Conservation (phyloP, 2,329 filamentous ascomycete genomes). For the Ascochyta viciae-villosae region DNA sequence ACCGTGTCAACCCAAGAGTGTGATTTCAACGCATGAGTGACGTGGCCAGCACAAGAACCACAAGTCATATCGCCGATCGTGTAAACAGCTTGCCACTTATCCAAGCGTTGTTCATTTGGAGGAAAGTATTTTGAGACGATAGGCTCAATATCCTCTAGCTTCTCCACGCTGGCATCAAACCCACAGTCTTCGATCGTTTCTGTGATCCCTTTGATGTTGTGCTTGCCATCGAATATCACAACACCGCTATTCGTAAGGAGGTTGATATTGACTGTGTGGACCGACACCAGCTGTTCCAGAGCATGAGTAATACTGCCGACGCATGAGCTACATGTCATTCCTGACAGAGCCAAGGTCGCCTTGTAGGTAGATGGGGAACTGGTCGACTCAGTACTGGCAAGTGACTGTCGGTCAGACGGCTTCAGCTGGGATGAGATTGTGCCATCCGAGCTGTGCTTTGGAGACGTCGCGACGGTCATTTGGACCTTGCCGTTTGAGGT, state of each 20-base stretch:
- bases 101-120: slow-evolving; percentile 17
- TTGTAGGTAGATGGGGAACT: slow-evolving; percentile 23
- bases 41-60: slow-evolving; percentile 60
- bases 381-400: slow-evolving; percentile 28
- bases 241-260: slow-evolving; percentile 60
- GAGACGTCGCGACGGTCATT: slow-evolving; percentile 18
- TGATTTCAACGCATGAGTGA: slow-evolving; percentile 57
- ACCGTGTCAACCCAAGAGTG: slow-evolving; percentile 56
- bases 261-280: slow-evolving; percentile 58
- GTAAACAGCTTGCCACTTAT: slow-evolving; percentile 53
- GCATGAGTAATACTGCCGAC: slow-evolving; percentile 59
- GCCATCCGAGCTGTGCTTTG: slow-evolving; percentile 24
- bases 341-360: slow-evolving; percentile 59
- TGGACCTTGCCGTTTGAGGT: slow-evolving; percentile 23
- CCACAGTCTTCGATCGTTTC: slow-evolving; percentile 59
- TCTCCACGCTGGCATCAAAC: slow-evolving; percentile 51
- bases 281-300: slow-evolving; percentile 56
- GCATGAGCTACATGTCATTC: slow-evolving; percentile 69
- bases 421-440: slow-evolving; percentile 14
- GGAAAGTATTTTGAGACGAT: background rate
- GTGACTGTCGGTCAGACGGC: slow-evolving; percentile 17
- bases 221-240: slow-evolving; percentile 57
- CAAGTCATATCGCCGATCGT: slow-evolving; percentile 66
- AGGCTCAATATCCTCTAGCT: slow-evolving; percentile 31
- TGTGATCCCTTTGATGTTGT: slow-evolving; percentile 54